phyloP scores from a whole-genome alignment of 345 rosid genomes.

The Orychophragmus violaceus region DNA sequence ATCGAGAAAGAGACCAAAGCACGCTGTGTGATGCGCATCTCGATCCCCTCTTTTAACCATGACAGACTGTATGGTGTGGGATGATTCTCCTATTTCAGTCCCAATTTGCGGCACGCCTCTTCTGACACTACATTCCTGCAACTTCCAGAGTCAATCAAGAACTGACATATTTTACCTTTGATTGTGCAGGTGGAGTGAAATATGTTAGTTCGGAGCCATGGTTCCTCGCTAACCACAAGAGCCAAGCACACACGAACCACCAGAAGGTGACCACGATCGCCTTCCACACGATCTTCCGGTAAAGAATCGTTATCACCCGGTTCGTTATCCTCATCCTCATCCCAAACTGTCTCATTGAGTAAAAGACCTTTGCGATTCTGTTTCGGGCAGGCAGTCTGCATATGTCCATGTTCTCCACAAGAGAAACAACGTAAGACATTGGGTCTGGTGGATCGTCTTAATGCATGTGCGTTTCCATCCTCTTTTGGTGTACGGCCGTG shows the following conservation, averaged over 20 bases:
- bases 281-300: background rate
- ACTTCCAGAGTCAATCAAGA: background rate
- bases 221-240: background rate
- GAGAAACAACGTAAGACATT: background rate
- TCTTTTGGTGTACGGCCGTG: too few species aligned
- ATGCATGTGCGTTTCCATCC: too few species aligned
- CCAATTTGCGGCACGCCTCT: too few species aligned
- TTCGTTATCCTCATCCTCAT: background rate
- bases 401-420: background rate
- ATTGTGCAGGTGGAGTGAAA: background rate
- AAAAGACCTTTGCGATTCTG: background rate
- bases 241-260: background rate
- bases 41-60: background rate
- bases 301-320: background rate
- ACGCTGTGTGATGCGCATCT: background rate
- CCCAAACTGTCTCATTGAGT: too few species aligned
- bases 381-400: background rate
- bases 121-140: background rate
- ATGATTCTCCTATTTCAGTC: too few species aligned
- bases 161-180: background rate
- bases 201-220: background rate
- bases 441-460: background rate
- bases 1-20: background rate
- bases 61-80: background rate
- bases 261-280: background rate